A percentile compares a stretch with the other conserved stretches of the same genome.
phyloP scores from a whole-genome alignment of 208 protist genomes.

The Leishmania gerbilli region DNA sequence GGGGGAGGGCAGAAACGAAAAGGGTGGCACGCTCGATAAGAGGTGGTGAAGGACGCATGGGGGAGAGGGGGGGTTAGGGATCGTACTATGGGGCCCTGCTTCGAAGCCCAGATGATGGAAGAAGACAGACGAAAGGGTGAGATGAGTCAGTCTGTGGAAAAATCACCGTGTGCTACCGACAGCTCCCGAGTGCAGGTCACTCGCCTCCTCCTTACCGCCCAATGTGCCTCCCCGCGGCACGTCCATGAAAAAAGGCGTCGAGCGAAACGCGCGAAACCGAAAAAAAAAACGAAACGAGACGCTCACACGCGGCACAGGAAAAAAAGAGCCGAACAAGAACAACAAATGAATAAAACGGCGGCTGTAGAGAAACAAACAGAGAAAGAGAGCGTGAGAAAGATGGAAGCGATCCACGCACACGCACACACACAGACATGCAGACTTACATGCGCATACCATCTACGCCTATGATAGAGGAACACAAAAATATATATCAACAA shows the following conservation, averaged over 20 bases:
- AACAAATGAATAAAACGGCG: neutral
- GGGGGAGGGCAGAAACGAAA: neutral
- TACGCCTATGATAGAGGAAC: too few species aligned
- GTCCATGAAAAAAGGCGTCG: neutral
- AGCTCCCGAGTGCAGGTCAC: neutral
- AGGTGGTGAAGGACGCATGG: neutral
- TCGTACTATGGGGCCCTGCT: neutral
- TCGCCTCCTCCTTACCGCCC: neutral
- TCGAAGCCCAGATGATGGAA: too few species aligned
- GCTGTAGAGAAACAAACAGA: neutral
- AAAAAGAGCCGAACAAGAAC: neutral
- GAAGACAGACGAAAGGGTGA: too few species aligned
- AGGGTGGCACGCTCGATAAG: neutral
- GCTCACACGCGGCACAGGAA: neutral
- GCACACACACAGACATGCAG: neutral
- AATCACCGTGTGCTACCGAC: neutral
- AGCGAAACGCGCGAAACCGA: neutral
- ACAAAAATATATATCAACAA: too few species aligned
- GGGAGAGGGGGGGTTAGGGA: too few species aligned
- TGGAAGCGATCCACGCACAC: neutral
- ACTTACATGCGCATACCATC: too few species aligned
- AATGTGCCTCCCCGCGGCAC: neutral
- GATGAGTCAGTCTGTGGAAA: neutral
- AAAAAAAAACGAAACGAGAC: neutral
- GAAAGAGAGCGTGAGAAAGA: neutral